phyloP scores from a whole-genome alignment of 306 rosid genomes.

The Lathyrus oleraceus region DNA sequence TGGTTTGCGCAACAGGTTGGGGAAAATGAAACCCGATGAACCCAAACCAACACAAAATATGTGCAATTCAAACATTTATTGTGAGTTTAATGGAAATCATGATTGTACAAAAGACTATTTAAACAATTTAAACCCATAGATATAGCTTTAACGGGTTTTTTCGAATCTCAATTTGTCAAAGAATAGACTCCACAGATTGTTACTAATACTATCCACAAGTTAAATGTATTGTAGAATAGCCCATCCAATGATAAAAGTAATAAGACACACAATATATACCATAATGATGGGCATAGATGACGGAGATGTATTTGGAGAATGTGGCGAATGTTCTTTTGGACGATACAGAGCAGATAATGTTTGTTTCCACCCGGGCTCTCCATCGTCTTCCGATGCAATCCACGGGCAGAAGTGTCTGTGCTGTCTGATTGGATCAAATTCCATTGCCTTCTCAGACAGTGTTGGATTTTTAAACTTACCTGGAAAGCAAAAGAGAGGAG shows the following conservation, averaged over 20 bases:
- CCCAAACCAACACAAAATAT: not conserved
- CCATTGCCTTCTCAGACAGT: conserved; percentile 46
- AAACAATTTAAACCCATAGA: conserved; percentile 33
- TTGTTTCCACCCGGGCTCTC: conserved; percentile 89
- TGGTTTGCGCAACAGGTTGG: not conserved
- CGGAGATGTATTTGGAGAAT: conserved; percentile 52
- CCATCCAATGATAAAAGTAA: conserved; percentile 21
- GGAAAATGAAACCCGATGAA: not conserved
- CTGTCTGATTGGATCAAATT: conserved; percentile 90
- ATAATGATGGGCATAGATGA: conserved; percentile 53
- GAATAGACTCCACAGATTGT: conserved; percentile 23
- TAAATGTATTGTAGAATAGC: conserved; percentile 3
- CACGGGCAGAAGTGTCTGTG: conserved; percentile 97
- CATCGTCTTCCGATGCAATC: conserved; percentile 60
- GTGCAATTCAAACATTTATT: not conserved
- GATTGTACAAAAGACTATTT: conserved; percentile 7
- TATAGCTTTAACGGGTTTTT: not conserved
- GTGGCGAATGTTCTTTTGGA: conserved; percentile 47
- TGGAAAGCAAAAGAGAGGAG: conserved; percentile 37
- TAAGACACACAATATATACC: conserved; percentile 50
- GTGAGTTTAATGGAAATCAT: not conserved
- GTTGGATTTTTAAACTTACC: conserved; percentile 49
- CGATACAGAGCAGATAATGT: conserved; percentile 68
- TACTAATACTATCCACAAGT: conserved; percentile 12
- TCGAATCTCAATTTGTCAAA: conserved; percentile 13